Evolutionary conservation across 176 grass and related monocot species (phyloP).

Genomic region (Eleusine indica): DNA sequence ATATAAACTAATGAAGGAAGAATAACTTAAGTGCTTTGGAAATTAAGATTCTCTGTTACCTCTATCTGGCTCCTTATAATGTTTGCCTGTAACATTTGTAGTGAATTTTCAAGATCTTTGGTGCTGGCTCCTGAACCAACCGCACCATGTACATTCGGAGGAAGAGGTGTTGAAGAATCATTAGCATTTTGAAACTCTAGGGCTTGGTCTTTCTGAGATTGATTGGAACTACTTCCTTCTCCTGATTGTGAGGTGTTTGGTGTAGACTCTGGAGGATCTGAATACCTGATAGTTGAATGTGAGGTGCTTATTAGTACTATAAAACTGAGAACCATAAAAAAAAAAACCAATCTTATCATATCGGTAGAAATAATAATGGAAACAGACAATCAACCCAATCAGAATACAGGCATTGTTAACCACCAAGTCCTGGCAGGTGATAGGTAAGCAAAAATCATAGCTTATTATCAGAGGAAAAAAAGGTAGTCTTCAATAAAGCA

Average conservation of each 20-base stretch:
- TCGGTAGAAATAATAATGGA: neutral
- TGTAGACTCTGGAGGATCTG: constrained; percentile 38
- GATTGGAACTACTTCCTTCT: constrained; percentile 57
- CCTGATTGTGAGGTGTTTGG: constrained; percentile 33
- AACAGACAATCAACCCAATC: neutral
- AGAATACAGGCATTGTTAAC: neutral
- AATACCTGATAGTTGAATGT: constrained; percentile 34
- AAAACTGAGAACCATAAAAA: neutral
- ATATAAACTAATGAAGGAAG: neutral
- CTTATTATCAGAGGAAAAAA: neutral
- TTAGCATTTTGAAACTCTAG: constrained; percentile 11
- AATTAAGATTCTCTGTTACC: constrained; percentile 47
- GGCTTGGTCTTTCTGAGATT: constrained; percentile 23
- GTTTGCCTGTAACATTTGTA: constrained; percentile 54
- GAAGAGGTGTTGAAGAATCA: constrained; percentile 19
- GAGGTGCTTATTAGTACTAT: neutral
- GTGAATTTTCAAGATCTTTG: constrained; percentile 40
- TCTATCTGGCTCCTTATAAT: constrained; percentile 59
- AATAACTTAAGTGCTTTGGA: neutral
- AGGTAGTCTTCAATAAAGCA: constrained; percentile 1
- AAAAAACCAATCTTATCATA: neutral
- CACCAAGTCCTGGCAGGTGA: neutral
- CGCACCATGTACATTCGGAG: constrained; percentile 28
- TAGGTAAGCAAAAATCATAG: neutral
- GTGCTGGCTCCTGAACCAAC: constrained; percentile 21